A percentile compares a stretch with the other conserved stretches of the same genome.
Evolutionary conservation across 192 early-diverging fungal species (phyloP).

Genomic region (Coemansia sp.): DNA sequence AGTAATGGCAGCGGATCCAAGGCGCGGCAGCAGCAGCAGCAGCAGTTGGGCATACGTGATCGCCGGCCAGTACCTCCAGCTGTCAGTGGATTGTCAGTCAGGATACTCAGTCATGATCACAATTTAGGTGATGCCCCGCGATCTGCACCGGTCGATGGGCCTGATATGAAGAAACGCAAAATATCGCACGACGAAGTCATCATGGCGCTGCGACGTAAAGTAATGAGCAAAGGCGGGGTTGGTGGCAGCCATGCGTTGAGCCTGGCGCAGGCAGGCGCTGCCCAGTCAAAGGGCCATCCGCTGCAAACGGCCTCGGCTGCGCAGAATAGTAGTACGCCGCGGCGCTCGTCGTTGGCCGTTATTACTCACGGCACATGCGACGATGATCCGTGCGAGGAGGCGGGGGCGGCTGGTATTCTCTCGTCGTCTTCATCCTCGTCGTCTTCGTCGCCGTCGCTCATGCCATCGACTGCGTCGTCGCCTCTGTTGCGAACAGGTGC

Average conservation of each 20-base stretch:
- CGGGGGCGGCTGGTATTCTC: not conserved
- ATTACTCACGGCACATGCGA: conserved; percentile 1
- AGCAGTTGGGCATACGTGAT: conserved; percentile 14
- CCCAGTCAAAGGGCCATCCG: not conserved
- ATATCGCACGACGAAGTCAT: conserved; percentile 54
- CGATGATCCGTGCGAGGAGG: not conserved
- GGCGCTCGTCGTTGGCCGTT: conserved; percentile 31
- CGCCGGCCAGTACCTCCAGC: conserved; percentile 37
- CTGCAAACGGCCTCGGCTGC: not conserved
- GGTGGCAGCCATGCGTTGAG: conserved; percentile 7
- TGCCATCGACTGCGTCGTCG: conserved; percentile 14
- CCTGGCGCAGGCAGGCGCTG: not conserved
- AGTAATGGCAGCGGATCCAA: conserved; percentile 2
- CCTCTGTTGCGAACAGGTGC: not conserved
- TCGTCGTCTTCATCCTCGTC: conserved; percentile 2
- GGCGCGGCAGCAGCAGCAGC: not conserved
- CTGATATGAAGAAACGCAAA: conserved; percentile 35
- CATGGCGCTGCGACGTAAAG: conserved; percentile 54
- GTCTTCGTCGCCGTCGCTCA: not conserved
- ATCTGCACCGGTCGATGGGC: conserved; percentile 52
- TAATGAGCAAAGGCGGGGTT: conserved; percentile 36
- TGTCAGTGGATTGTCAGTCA: conserved; percentile 44
- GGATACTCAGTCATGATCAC: conserved; percentile 16
- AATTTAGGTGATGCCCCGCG: conserved; percentile 23
- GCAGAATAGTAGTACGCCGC: not conserved